Evolutionary conservation across 805 yeast species (phyloP), one percentile per base, ranked within the genome.

Genomic region (Barnettozyma sucrosica): DNA sequence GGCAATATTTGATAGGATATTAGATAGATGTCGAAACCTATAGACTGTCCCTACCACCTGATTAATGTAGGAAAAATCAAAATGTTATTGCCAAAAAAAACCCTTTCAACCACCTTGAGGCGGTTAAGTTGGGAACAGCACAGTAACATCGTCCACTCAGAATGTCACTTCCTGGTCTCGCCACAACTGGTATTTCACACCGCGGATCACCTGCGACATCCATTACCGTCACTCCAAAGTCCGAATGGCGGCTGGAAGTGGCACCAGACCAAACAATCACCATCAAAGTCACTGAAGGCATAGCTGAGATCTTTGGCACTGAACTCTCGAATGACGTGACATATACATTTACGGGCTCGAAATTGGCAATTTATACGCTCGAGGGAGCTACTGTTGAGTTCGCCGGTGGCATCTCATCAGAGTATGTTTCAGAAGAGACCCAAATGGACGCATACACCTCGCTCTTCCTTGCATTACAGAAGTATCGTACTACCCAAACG

Each of bases 281-380:
- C n/a, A 58, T 85, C 40, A 77, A 70, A 55, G 71, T 83, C 10
- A 49, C 66, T 3, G 67, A 70, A 2, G 99, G 99, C 4, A 74
- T 81, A 2, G 96, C 88, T 2, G 99, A 93, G 67, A 77, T 89
- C 9, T 88, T 85, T 65, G 99, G 99, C 21, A 88, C 97, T 3
- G 99, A 93, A 63, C 75, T 93, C 21, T 86, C 97, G 3, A 70
- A 74, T 38, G 87, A 85, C 49, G 71, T 75, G 1, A 85, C 80
- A 20, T 83, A 80, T 56, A 61, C 66, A 3, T 81, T 86, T 57
- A 64, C 67, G 23, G 83, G 81, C 7, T 67, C 74, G 51, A 79
- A 78, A 46, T 66, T 77, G 4, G 77, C 83, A 13, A 57, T 85
- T 1, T 79, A 68, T 51, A 74, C 89, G 1, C 79, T 78, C 53